Base-by-base conservation (phyloP, 2,329 filamentous ascomycete genomes). In the Diaporthe ampelina region DNA sequence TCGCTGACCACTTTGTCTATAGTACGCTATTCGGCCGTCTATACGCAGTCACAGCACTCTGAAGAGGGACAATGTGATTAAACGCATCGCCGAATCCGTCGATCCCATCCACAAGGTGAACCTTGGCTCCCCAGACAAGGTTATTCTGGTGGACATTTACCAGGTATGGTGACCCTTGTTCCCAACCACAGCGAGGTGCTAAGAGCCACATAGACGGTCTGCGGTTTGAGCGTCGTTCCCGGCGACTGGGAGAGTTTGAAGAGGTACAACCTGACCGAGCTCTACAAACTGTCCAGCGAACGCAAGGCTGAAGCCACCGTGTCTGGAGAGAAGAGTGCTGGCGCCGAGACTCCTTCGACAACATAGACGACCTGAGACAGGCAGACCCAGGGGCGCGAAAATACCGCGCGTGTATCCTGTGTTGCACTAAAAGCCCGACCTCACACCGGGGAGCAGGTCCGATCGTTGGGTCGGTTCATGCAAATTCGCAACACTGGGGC, bases 1-100 rank as follows among this genome's bases (percentile, higher is more conserved):
- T 65, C 61, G 29, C 63, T 58, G 35, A 76, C 29, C 10, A 32
- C 68, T 35, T 63, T 13, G 69, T 37, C 65, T 15, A 37, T 76
- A 96, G 94, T 97, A 95, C 83, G 94, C 94, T n/a, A 95, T 97
- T 78, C 91, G 94, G 58, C 91, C 93, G n/a, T 93, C 90, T 19
- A 90, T 94, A 76, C 91, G 94, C 72, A 94, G 94, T 79, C 92
- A 95, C 83, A 92, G 87, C 77, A 87, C 87, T 4, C 86, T 96
- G 75, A 92, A 90, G 78, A 89, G 94, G 74, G 90, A 92, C 76
- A 86, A 86, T 24, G 87, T 96, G 65, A 96, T 97, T 82, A 90
- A 92, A 79, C 90, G 89, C 76, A 88, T 96, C 76, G 94, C 94
- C 6, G 85, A 86, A 52, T 84, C 92, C 40, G 89, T 95, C 75